phyloP scores from a whole-genome alignment of 2,329 filamentous ascomycete species.

The Trichoderma pleuroti region DNA sequence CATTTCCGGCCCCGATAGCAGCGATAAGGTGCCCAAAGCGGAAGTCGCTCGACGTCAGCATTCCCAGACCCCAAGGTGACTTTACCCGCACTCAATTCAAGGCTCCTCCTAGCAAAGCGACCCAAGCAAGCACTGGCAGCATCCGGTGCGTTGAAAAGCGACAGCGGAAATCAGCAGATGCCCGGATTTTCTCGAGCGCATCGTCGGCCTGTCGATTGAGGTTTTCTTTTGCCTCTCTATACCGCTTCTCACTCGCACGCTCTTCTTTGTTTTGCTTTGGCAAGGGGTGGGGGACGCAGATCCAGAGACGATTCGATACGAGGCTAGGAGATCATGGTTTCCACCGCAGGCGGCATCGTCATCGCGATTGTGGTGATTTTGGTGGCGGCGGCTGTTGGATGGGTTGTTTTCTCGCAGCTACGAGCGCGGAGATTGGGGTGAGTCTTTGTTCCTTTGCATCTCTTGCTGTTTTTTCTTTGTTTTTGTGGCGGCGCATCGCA shows the following conservation, averaged over 20 bases:
- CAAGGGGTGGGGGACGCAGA: not conserved
- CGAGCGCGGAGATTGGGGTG: constrained; percentile 68
- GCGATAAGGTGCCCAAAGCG: constrained; percentile 8
- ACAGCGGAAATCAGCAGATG: not conserved
- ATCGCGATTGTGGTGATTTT: constrained; percentile 66
- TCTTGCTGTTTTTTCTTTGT: not conserved
- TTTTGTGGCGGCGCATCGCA: constrained; percentile 8
- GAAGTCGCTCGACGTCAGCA: constrained; percentile 14
- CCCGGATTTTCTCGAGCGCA: not conserved
- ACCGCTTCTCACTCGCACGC: not conserved
- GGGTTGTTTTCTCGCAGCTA: constrained; percentile 68
- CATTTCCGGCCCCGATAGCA: not conserved
- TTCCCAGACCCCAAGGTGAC: not conserved
- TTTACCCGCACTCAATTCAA: not conserved
- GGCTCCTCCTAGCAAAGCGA: not conserved
- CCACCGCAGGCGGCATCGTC: constrained; percentile 63
- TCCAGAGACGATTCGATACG: not conserved
- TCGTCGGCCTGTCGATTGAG: not conserved
- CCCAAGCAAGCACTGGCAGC: not conserved
- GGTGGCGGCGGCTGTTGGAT: constrained; percentile 55
- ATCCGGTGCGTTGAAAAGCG: not conserved
- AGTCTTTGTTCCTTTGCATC: constrained; percentile 29
- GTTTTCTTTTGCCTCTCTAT: not conserved
- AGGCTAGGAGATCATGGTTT: constrained; percentile 45
- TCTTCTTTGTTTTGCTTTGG: not conserved